Base-by-base conservation (phyloP, 2,329 filamentous ascomycete species). In the Zymoseptoria ardabiliae region DNA sequence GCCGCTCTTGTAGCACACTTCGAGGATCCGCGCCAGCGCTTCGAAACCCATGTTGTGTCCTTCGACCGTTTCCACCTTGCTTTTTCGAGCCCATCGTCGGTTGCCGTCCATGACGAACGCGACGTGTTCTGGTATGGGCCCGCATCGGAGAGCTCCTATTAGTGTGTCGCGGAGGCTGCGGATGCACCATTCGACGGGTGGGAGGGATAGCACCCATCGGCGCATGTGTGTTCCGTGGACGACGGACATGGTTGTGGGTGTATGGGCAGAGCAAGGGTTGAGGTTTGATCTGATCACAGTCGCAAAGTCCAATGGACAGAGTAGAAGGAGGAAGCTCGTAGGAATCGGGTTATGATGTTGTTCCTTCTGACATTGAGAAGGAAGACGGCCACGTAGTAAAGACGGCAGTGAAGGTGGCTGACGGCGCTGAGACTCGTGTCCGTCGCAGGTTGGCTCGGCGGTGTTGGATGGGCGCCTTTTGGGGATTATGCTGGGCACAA, bases 51-150 rank as follows among this genome's bases (percentile, higher is more conserved):
- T 79, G 72, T 96, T 92, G 73, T 99, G 94, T 22, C 94, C 94
- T 76, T 99, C 93, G 35, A 97, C 87, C 0, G 92, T 96, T 78
- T 99, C 94, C 73, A 99, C 96, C 65, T 93, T 86, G 77, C 94
- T 91, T 63, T 82, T 89, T 62, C 90, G 84, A 13, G 94, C 94
- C 78, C 95, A 99, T 52, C 94, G 88, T 69, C 94, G 81, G 76
- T 99, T 99, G 58, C 94, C 94, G 73, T 99, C 94, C 94, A 99
- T 99, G 68, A 97, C 93, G 72, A 99, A 99, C n/a, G 94, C 94
- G 61, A 99, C 85, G 84, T 99, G 94, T 70, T 91, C 87, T 9
- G 94, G 94, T 58, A 99, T 88, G 1, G 91, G 91, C 0, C 94
- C 94, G 75, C 97, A 93, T 71, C 87, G 87, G 57, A 97, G 78